Conservation (phyloP, 495 filamentous ascomycete genomes). For the Penicillium angulare region DNA sequence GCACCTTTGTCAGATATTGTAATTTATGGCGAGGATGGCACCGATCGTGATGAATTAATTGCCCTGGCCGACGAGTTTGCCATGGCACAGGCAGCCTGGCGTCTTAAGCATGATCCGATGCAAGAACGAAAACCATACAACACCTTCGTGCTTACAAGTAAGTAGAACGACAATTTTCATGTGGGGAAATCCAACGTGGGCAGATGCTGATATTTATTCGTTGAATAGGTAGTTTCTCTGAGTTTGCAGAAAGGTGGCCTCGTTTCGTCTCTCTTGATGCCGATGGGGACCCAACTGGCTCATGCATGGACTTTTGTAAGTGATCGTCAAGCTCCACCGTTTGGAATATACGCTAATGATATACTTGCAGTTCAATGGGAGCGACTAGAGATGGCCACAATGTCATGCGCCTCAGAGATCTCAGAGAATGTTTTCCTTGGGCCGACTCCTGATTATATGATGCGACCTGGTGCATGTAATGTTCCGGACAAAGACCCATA, state of each 20-base stretch:
- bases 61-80: slow-evolving; percentile 70
- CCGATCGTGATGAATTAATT: slow-evolving; percentile 52
- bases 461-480: slow-evolving; percentile 20
- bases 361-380: slow-evolving; percentile 68
- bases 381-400: slow-evolving; percentile 84
- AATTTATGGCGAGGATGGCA: slow-evolving; percentile 75
- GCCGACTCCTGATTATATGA: slow-evolving; percentile 71
- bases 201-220: slow-evolving; percentile 24
- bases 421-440: slow-evolving; percentile 87
- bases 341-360: slow-evolving; percentile 16
- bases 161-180: slow-evolving; percentile 16
- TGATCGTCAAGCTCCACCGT: slow-evolving; percentile 5
- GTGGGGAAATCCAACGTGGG: not conserved
- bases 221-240: slow-evolving; percentile 60
- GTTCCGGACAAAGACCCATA: slow-evolving; percentile 37
- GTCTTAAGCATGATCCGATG: slow-evolving; percentile 56
- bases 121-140: slow-evolving; percentile 66
- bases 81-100: slow-evolving; percentile 72
- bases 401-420: slow-evolving; percentile 89
- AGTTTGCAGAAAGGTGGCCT: slow-evolving; percentile 70
- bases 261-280: slow-evolving; percentile 74
- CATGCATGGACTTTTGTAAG: slow-evolving; percentile 84
- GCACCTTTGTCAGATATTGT: slow-evolving; percentile 89
- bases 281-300: slow-evolving; percentile 66
- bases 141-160: slow-evolving; percentile 75